A percentile compares a stretch with the other conserved stretches of the same genome.
Conservation (phyloP, 2,329 filamentous ascomycete species). For the Curvularia eragrostidis region DNA sequence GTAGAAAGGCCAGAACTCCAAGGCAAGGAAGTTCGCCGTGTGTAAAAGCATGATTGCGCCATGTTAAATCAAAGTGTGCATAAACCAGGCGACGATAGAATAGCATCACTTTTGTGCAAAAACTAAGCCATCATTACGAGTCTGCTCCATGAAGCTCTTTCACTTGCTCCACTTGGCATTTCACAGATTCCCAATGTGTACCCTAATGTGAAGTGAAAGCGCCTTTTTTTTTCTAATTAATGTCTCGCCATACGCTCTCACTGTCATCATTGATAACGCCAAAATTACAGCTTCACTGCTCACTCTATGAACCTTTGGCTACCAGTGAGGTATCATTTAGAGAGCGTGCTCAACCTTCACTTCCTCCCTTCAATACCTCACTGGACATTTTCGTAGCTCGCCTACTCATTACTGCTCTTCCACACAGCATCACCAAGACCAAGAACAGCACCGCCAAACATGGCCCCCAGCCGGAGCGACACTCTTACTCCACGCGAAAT, state of each 20-base stretch:
- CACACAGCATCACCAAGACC: not conserved
- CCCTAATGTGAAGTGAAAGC: conserved; percentile 8
- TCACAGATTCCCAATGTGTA: not conserved
- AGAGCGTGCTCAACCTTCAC: not conserved
- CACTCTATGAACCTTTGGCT: not conserved
- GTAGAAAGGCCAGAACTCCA: conserved; percentile 87
- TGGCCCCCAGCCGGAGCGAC: conserved; percentile 17
- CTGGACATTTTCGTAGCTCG: not conserved
- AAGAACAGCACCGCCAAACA: conserved; percentile 12
- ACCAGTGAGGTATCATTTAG: conserved; percentile 1
- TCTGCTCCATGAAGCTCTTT: not conserved
- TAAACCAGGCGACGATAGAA: not conserved
- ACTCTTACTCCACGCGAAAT: conserved; percentile 36
- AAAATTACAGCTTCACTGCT: conserved; percentile 13
- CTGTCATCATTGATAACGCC: conserved; percentile 1
- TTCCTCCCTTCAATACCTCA: not conserved
- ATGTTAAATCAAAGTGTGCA: not conserved
- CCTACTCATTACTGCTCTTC: not conserved
- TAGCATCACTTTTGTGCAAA: not conserved
- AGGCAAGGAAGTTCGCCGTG: conserved; percentile 85
- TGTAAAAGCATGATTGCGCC: conserved; percentile 58
- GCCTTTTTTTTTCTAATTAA: conserved; percentile 4
- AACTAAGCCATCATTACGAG: not conserved
- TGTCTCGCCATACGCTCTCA: conserved; percentile 17
- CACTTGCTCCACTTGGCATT: not conserved